Base-by-base conservation (phyloP, 176 grass and related monocot species). In the Ampelocalamus luodianensis region DNA sequence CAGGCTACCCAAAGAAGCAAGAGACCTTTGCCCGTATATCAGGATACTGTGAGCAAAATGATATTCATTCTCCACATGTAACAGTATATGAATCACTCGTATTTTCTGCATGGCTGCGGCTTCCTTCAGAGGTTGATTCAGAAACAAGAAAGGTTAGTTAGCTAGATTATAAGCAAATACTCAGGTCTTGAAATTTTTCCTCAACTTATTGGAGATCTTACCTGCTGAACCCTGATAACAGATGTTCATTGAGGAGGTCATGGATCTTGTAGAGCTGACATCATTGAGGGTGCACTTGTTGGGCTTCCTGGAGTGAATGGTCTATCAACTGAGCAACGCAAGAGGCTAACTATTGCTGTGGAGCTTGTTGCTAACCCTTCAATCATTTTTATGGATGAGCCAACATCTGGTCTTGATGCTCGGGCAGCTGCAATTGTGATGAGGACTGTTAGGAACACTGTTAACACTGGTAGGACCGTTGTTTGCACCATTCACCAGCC, bases 401-500 rank as follows among this genome's bases (percentile, higher is more conserved):
- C 95, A 44, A 97, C 95, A 59, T 97, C 95, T 3, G 95, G 95
- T 55, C 92, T 97, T 27, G 95, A 97, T 78, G 95, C 95, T 58
- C 87, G 95, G 56, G 95, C 95, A 40, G 92, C 92, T 32, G 95
- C 95, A 69, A 97, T 97, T 89, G 95, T 97, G 58, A 97, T 97
- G 95, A 94, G 95, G 65, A 89, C 95, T 39, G 92, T 94, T 36
- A 92, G 95, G 63, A 97, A 94, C 60, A 97, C 95, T 17, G 92
- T 97, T 44, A 86, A 94, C 77, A 97, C 92, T 17, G 95, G 95
- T 43, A 94, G 95, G 79, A 97, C 92, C 58, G 90, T 97, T 67
- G 92, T 97, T 73, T 97, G 95, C 73, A 97, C 95, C 77, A 97
- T 97, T 91, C 95, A 97, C 86, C 95, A 97, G 80, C 95, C 95